Percentiles rank a stretch among this genome's conserved stretches.
Conservation (phyloP, 225 moss, liverwort and hornwort genomes). For the Climacium dendroides region DNA sequence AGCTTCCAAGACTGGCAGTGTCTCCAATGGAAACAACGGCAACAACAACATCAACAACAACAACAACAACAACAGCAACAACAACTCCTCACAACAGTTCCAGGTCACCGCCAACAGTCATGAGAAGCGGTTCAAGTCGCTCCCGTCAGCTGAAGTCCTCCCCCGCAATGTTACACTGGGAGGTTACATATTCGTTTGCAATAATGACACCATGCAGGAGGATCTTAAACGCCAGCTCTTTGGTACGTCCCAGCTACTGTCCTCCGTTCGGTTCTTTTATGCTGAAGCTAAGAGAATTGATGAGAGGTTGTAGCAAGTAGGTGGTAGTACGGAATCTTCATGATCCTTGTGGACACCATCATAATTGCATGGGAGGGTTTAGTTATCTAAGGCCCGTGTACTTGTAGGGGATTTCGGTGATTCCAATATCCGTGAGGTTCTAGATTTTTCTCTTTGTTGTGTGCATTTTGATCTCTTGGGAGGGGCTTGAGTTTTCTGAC, state of each 20-base stretch:
- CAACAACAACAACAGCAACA: background rate
- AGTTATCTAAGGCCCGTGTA: background rate
- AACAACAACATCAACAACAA: background rate
- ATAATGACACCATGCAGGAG: conserved; percentile 99
- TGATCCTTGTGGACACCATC: background rate
- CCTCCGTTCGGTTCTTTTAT: background rate
- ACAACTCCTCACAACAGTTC: conserved; percentile 26
- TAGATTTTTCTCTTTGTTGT: background rate
- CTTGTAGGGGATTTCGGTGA: background rate
- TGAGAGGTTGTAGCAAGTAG: background rate
- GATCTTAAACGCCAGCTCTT: conserved; percentile 99
- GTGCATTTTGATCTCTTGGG: background rate
- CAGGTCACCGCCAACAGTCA: conserved; percentile 68
- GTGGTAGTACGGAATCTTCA: conserved; percentile 2
- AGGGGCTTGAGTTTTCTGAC: background rate
- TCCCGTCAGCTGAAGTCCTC: conserved; percentile 91
- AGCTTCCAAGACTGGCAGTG: conserved; percentile 35
- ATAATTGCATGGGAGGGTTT: background rate
- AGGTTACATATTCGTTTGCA: conserved; percentile 98
- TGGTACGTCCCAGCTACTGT: conserved; percentile 36
- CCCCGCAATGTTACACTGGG: conserved; percentile 83
- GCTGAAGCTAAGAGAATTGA: background rate
- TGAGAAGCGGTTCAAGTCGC: conserved; percentile 93
- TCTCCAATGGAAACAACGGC: conserved; percentile 62
- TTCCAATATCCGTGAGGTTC: background rate